phyloP scores from a whole-genome alignment of 2,329 filamentous ascomycete genomes.

The Aspergillus aculeatus region DNA sequence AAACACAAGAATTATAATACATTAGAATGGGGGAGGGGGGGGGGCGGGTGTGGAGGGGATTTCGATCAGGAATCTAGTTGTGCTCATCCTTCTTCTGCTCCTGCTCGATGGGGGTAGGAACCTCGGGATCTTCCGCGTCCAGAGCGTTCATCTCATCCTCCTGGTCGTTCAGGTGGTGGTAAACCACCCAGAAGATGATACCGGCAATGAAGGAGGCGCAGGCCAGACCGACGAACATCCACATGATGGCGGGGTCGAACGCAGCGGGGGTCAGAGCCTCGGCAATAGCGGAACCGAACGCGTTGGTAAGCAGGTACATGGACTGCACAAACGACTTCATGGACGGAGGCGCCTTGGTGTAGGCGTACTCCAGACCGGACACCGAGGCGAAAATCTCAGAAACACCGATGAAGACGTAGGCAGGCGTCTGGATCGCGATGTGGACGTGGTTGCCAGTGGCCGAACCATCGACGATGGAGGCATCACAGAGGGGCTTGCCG shows the following conservation, averaged over 20 bases:
- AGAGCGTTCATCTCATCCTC: constrained; percentile 54
- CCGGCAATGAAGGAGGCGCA: constrained; percentile 50
- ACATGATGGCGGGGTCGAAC: constrained; percentile 64
- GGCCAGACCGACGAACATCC: constrained; percentile 64
- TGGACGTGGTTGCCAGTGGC: constrained; percentile 42
- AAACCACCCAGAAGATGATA: constrained; percentile 54
- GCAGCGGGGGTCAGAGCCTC: constrained; percentile 61
- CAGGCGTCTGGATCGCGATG: constrained; percentile 47
- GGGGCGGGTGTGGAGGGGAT: not conserved
- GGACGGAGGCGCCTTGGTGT: constrained; percentile 67
- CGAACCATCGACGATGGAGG: constrained; percentile 33
- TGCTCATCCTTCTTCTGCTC: constrained; percentile 9
- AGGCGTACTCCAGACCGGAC: constrained; percentile 70
- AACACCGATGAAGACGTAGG: constrained; percentile 47
- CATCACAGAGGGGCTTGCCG: constrained; percentile 36
- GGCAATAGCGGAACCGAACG: constrained; percentile 59
- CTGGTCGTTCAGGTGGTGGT: constrained; percentile 48
- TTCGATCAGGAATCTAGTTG: not conserved
- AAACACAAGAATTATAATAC: constrained; percentile 6
- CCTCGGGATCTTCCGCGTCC: constrained; percentile 38
- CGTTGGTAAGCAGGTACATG: constrained; percentile 58
- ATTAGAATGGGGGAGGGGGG: not conserved
- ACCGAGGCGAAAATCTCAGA: constrained; percentile 64
- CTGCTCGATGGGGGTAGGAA: constrained; percentile 5
- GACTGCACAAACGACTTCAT: constrained; percentile 65